Percentiles rank a stretch among this genome's conserved stretches.
phyloP scores from a whole-genome alignment of 768 basidiomycete species.

The Macrolepiota dolichaula region DNA sequence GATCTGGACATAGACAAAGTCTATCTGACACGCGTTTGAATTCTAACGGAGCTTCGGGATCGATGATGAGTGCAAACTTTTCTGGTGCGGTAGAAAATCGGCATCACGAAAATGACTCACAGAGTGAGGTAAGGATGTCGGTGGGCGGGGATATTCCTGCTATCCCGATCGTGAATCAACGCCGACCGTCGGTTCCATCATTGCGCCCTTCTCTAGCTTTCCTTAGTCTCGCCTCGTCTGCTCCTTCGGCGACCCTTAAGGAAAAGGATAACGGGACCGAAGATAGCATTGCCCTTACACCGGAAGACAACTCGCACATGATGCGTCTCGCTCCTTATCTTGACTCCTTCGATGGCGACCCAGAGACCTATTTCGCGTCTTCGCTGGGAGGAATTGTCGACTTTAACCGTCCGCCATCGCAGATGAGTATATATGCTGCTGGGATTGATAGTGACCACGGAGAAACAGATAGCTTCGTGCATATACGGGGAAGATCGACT shows the following conservation, averaged over 20 bases:
- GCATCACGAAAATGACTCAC: neutral
- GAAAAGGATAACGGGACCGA: neutral
- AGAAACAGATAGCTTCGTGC: conserved; percentile 4
- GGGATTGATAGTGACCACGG: conserved; percentile 20
- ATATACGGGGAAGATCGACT: conserved; percentile 11
- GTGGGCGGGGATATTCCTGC: neutral
- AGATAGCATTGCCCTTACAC: neutral
- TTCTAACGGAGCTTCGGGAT: conserved; percentile 10
- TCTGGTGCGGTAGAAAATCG: neutral
- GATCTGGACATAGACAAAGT: neutral
- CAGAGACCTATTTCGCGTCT: conserved; percentile 20
- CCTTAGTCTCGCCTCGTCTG: neutral
- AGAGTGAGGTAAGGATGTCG: neutral
- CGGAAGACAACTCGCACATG: neutral
- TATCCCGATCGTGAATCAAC: neutral
- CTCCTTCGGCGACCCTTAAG: neutral
- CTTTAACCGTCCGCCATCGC: conserved; percentile 40
- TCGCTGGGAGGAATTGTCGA: conserved; percentile 25
- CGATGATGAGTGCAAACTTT: neutral
- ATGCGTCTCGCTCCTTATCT: neutral
- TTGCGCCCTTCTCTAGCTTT: neutral
- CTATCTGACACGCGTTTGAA: conserved; percentile 15
- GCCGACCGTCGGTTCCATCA: neutral
- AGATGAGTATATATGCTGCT: conserved; percentile 22
- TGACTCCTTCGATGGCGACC: conserved; percentile 6